phyloP scores from a whole-genome alignment of 805 yeast species.

The Ogataea kodamae region DNA sequence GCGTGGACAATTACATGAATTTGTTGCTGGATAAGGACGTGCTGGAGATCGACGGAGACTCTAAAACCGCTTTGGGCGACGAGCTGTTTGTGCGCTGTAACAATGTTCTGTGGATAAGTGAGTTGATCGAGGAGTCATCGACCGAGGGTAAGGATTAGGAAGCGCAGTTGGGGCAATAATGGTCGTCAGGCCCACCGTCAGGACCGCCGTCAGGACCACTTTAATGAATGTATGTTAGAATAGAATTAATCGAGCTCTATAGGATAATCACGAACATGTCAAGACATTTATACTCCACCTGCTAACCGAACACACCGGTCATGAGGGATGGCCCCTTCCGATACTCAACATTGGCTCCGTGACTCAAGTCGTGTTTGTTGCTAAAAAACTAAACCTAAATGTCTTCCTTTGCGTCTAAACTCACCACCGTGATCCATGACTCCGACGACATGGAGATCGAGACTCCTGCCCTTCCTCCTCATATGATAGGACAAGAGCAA shows the following conservation, averaged over 20 bases:
- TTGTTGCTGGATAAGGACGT: constrained; percentile 62
- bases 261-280: too few species aligned
- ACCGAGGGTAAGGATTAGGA: constrained; percentile 4
- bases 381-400: constrained; percentile 9
- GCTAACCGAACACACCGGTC: too few species aligned
- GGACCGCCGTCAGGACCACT: too few species aligned
- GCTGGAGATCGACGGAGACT: constrained; percentile 38
- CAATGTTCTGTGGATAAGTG: constrained; percentile 76
- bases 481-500: constrained; percentile 13
- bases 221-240: too few species aligned
- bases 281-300: too few species aligned
- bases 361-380: constrained; percentile 5
- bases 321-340: too few species aligned
- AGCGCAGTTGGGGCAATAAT: too few species aligned
- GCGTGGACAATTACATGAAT: constrained; percentile 93
- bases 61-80: constrained; percentile 26
- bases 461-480: constrained; percentile 24
- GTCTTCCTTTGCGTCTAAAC: constrained; percentile 19
- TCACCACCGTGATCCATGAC: constrained; percentile 22
- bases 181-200: too few species aligned
- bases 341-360: too few species aligned
- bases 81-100: constrained; percentile 89
- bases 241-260: too few species aligned
- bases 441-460: constrained; percentile 23
- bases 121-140: constrained; percentile 37